These are phyloP conservation scores for Yamadazyma atlantica DNA, from an alignment of 1,139 yeast genomes.

Conservation along the genomic window DNA sequence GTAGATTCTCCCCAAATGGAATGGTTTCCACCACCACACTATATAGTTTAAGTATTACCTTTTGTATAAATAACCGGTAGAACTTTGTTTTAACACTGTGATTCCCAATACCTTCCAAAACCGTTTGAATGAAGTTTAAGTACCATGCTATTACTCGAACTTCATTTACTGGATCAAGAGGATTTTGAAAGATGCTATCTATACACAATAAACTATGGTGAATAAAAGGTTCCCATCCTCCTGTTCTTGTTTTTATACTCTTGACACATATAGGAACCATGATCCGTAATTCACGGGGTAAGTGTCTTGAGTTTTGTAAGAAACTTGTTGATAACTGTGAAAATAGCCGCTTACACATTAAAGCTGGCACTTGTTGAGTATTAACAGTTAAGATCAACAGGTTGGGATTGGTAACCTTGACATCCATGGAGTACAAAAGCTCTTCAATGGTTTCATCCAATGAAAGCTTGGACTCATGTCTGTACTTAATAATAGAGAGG, in stretches of 20 bases:
- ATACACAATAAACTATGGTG: background rate
- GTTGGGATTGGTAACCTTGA: background rate
- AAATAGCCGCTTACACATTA: background rate
- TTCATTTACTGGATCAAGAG: background rate
- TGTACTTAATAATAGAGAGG: background rate
- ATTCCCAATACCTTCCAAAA: too few relatives aligned
- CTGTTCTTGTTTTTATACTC: background rate
- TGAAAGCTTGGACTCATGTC: background rate
- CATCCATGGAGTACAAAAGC: background rate
- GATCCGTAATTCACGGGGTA: background rate
- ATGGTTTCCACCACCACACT: too few relatives aligned
- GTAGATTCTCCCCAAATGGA: too few relatives aligned
- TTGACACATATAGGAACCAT: background rate
- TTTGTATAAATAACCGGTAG: background rate
- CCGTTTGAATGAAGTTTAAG: background rate
- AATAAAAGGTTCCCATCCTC: background rate
- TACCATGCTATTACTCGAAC: background rate
- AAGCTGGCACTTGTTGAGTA: background rate
- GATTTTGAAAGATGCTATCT: background rate
- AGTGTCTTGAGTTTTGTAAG: background rate
- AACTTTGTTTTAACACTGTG: too few relatives aligned
- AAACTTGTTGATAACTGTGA: background rate
- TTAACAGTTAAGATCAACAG: background rate
- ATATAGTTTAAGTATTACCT: too few relatives aligned
- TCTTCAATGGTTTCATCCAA: background rate